Conservation (phyloP, 352 stramenopile species). For the Peronosclerospora sorghi region DNA sequence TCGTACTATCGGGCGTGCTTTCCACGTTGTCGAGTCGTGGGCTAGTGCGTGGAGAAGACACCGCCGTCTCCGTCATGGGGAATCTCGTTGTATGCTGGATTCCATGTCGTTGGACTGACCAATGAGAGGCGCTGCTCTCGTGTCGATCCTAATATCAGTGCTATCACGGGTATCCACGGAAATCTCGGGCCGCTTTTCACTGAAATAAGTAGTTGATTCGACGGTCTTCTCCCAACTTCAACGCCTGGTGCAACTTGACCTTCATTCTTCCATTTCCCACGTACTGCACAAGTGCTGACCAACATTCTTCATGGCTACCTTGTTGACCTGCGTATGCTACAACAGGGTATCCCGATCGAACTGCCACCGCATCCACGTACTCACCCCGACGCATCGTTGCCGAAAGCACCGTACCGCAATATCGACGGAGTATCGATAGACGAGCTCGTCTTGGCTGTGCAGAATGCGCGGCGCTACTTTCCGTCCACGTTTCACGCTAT, state of each 20-base stretch:
- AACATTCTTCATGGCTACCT: constrained; percentile 12
- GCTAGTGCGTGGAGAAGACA: too few relatives aligned
- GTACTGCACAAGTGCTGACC: constrained; percentile 2
- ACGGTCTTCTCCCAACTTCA: not conserved
- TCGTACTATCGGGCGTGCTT: not conserved
- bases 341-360: constrained; percentile 31
- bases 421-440: constrained; percentile 39
- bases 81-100: too few relatives aligned
- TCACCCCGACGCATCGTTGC: constrained; percentile 37
- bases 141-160: constrained; percentile 6
- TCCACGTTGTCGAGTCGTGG: not conserved
- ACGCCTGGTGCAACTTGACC: too few relatives aligned
- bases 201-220: constrained; percentile 16
- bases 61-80: too few relatives aligned
- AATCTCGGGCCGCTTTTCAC: not conserved
- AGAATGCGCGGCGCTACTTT: constrained; percentile 86
- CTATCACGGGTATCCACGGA: not conserved
- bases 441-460: constrained; percentile 63
- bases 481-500: constrained; percentile 49
- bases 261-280: not conserved
- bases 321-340: constrained; percentile 41
- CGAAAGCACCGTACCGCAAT: constrained; percentile 42
- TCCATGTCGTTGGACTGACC: too few relatives aligned
- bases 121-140: too few relatives aligned
- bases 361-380: constrained; percentile 44